These are phyloP conservation scores for Takakia lepidozioides DNA, from an alignment of 225 moss, liverwort and hornwort genomes.

Conservation along the genomic window DNA sequence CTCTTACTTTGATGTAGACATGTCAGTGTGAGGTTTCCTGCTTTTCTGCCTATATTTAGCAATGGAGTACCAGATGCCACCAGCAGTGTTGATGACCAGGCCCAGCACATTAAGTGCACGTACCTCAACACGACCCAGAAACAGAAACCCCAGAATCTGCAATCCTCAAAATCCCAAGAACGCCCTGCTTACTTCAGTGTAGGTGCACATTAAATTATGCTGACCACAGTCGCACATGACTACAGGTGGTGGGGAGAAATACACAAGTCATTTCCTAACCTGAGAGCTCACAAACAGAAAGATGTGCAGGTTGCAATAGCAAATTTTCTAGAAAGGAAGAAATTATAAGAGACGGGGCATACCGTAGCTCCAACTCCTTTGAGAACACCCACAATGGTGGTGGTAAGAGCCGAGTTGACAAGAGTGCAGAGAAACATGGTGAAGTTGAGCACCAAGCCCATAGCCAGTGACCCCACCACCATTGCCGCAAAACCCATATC, in stretches of 20 bases:
- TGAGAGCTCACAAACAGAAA: too few species aligned
- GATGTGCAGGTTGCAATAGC: too few species aligned
- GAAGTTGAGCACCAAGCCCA: slow-evolving; percentile 55
- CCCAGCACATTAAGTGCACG: slow-evolving; percentile 45
- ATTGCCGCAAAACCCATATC: slow-evolving; percentile 22
- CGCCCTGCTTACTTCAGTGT: too few species aligned
- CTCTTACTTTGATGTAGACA: too few species aligned
- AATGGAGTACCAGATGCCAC: slow-evolving; percentile 51
- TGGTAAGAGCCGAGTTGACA: slow-evolving; percentile 57
- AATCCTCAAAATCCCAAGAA: slow-evolving; percentile 1
- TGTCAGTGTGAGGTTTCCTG: too few species aligned
- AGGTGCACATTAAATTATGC: too few species aligned
- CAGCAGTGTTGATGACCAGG: slow-evolving; percentile 44
- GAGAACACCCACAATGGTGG: slow-evolving; percentile 56
- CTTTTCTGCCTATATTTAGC: slow-evolving; percentile 41
- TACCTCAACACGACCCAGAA: slow-evolving; percentile 52
- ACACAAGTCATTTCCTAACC: too few species aligned
- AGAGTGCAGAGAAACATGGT: slow-evolving; percentile 59
- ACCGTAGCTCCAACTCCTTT: slow-evolving; percentile 52
- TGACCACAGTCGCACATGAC: too few species aligned
- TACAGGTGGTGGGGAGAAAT: too few species aligned
- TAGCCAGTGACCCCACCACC: slow-evolving; percentile 45
- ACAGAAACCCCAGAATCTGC: slow-evolving; percentile 55
- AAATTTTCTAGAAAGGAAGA: too few species aligned
- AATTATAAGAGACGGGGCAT: slow-evolving; percentile 1